Evolutionary conservation across 2,329 filamentous ascomycete species (phyloP).

Genomic region (Venturia oleaginea): DNA sequence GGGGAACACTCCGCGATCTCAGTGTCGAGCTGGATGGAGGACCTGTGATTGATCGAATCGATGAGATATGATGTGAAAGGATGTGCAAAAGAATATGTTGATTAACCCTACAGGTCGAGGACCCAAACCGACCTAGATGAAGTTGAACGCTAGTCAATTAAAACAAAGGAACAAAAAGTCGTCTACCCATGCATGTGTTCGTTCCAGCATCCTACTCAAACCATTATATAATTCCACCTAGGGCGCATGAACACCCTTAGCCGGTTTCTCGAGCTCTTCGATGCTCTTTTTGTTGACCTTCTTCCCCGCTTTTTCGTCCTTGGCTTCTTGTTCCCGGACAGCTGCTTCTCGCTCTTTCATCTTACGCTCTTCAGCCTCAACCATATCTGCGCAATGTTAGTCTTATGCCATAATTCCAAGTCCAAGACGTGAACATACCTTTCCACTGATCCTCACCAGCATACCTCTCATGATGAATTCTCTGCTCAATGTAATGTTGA

Average conservation of each 20-base stretch:
- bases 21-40: no score
- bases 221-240: neutral
- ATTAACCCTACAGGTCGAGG: neutral
- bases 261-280: neutral
- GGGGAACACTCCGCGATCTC: no score
- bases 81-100: neutral
- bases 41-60: no score
- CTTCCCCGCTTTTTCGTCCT: conserved; percentile 11
- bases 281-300: neutral
- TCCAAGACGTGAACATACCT: conserved; percentile 38
- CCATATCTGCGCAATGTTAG: conserved; percentile 54
- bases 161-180: neutral
- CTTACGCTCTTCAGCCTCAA: conserved; percentile 64
- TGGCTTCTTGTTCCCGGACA: conserved; percentile 17
- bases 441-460: conserved; percentile 90
- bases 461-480: conserved; percentile 78
- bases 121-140: neutral
- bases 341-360: conserved; percentile 42
- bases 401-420: conserved; percentile 13
- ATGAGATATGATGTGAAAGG: no score
- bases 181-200: neutral
- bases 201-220: neutral
- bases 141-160: neutral
- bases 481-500: conserved; percentile 77
- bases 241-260: neutral